Conservation (phyloP, 139 green algal species). For the Dunaliella sp. region DNA sequence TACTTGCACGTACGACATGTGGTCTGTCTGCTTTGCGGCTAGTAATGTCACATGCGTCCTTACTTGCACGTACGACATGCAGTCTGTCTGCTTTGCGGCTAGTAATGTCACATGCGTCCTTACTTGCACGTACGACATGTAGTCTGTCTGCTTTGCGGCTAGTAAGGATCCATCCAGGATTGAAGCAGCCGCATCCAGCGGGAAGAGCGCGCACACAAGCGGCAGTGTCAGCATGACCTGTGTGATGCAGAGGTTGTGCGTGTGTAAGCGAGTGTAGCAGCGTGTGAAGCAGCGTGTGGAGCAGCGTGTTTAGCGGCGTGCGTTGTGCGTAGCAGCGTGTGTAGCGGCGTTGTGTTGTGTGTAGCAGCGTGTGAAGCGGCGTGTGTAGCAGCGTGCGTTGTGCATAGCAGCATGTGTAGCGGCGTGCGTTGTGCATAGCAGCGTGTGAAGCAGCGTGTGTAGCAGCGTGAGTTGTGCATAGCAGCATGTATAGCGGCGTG, state of each 20-base stretch:
- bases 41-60: background rate
- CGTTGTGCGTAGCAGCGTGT: background rate
- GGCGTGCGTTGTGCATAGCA: too few relatives aligned
- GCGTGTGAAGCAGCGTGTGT: too few relatives aligned
- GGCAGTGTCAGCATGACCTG: slow-evolving; percentile 46
- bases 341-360: background rate
- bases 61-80: slow-evolving; percentile 30
- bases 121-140: slow-evolving; percentile 37
- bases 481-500: too few relatives aligned
- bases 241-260: too few relatives aligned
- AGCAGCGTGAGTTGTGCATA: too few relatives aligned
- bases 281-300: background rate
- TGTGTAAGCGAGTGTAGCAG: background rate
- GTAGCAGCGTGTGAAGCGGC: background rate
- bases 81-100: slow-evolving; percentile 46
- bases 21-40: background rate
- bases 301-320: background rate
- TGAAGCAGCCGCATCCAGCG: slow-evolving; percentile 41
- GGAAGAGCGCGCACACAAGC: slow-evolving; percentile 41
- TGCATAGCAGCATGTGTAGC: too few relatives aligned
- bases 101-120: slow-evolving; percentile 26
- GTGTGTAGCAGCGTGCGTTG: background rate
- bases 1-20: background rate
- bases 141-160: slow-evolving; percentile 51
- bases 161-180: slow-evolving; percentile 60